These are phyloP conservation scores for Penicillium sumatraense DNA, from an alignment of 2,329 filamentous ascomycete genomes.

Conservation along the genomic window DNA sequence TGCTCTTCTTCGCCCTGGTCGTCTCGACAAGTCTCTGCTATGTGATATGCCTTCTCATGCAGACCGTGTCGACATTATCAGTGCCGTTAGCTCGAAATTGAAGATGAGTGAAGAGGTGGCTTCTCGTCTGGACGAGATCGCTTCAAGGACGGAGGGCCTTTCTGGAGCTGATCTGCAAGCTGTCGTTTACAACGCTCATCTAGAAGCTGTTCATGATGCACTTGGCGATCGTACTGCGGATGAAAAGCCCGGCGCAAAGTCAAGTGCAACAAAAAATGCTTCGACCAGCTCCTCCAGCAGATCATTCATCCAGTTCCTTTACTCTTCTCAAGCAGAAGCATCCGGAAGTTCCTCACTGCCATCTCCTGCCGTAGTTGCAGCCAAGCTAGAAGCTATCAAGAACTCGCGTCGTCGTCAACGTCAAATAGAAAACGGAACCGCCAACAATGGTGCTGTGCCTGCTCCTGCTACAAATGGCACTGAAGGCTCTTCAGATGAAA, in stretches of 20 bases:
- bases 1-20: slow-evolving; percentile 85
- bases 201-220: slow-evolving; percentile 95
- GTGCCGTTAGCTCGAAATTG: slow-evolving; percentile 80
- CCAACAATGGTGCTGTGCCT: slow-evolving; percentile 9
- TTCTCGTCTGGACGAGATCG: slow-evolving; percentile 72
- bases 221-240: slow-evolving; percentile 61
- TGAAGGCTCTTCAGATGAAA: slow-evolving; percentile 35
- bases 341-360: slow-evolving; percentile 65
- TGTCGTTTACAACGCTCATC: slow-evolving; percentile 91
- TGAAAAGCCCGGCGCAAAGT: slow-evolving; percentile 47
- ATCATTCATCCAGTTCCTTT: slow-evolving; percentile 80
- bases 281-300: slow-evolving; percentile 41
- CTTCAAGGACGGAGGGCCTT: slow-evolving; percentile 81
- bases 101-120: slow-evolving; percentile 71
- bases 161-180: slow-evolving; percentile 94
- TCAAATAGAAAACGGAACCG: slow-evolving; percentile 49
- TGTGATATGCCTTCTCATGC: slow-evolving; percentile 83
- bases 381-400: slow-evolving; percentile 83
- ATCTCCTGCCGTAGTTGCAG: slow-evolving; percentile 76
- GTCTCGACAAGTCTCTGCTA: slow-evolving; percentile 88
- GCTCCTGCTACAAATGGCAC: slow-evolving; percentile 25
- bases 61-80: slow-evolving; percentile 87
- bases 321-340: slow-evolving; percentile 63
- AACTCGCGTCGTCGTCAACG: slow-evolving; percentile 68
- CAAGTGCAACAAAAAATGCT: slow-evolving; percentile 34